Base-by-base conservation (phyloP, 2,329 filamentous ascomycete genomes). In the Grosmannia penicillata region DNA sequence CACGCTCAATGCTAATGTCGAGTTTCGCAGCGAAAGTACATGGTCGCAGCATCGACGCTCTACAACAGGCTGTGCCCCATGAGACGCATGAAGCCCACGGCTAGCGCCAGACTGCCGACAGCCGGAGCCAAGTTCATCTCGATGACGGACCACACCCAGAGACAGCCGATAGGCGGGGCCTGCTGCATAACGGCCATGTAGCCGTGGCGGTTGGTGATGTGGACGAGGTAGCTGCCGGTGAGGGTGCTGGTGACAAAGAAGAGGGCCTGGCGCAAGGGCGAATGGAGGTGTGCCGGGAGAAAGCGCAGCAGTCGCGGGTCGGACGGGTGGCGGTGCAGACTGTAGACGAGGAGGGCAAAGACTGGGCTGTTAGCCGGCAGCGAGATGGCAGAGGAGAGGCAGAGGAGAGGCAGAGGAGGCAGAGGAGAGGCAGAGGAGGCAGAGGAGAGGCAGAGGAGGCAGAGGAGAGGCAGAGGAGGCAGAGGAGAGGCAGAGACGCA, bases 81-180 rank as follows among this genome's bases (percentile, higher is more conserved):
- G 21, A 56, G 51, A 54, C 61, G 65, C 21, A 71, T 51, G 46
- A 66, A 78, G 5, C 46, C 53, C 2, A 50, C 62, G 2, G 63
- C 60, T 2, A 59, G 47, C 4, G 56, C 53, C 26, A 78, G 53
- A 46, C 73, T 78, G 11, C 58, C 47, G 2, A 78, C 60, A 0
- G 82, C 82, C 51, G 72, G 76, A 0, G 65, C 51, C 29, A 93
- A 62, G 39, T 84, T 70, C 59, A 95, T 70, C 61, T 98, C 91
- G 33, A 96, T 69, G 18, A 96, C 78, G 24, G 81, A 76, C 86
- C 89, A 96, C 5, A 96, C 71, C 87, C 89, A 96, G 15, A 96
- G 57, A 29, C 83, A 89, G 0, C 85, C 91, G 13, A 95, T 56
- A 6, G 86, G 78, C n/a, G 91, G 91, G 1, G 86, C 82, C 45